Evolutionary conservation across 345 rosid species (phyloP), one percentile per base, ranked within the genome.

Genomic region (Crucihimalaya himalaica): DNA sequence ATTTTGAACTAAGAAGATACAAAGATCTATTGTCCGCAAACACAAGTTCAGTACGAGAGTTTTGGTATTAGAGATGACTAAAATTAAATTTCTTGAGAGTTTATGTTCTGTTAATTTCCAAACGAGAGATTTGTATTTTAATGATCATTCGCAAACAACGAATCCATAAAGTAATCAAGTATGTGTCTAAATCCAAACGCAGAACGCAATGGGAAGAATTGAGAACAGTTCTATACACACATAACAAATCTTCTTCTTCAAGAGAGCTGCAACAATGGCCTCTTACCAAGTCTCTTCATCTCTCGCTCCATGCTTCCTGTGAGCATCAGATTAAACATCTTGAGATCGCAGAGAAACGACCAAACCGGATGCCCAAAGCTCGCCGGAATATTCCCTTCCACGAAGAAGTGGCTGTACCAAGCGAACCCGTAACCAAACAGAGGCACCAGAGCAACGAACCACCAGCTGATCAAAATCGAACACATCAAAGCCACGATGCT

Each of bases 391-490:
- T 95, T 95, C 69, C 94, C 77, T 82, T 95, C 97, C 63, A 95
- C 93, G 80, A 89, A 92, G 85, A 95, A 92, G 80, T 95, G 97
- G 82, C 97, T 88, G 78, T 87, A 92, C 97, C 99, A 92, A 9
- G 93, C 99, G 63, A 77, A 77, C 8, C 96, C 99, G 70, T 95
- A 90, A 8, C 97, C 97, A 60, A 79, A 40, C 4, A 90, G 14
- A 12, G 97, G 99, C 78, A 86, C 97, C 32, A 84, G 68, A 5
- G 85, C 28, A 69, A 95, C 5, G 65, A 83, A 60, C 89, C 96
- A 86, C 82, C 81, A 40, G 74, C 78, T 88, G 72, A 88, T 85
- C 71, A 84, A 12, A 63, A 90, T 8, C 19, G 97, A 84, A 70
- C 81, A 81, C 4, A 85, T 7, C 75, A 92, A 50, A 16, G 79